Base-by-base conservation (phyloP, 2,329 filamentous ascomycete genomes). In the Hypoxylon sp. region DNA sequence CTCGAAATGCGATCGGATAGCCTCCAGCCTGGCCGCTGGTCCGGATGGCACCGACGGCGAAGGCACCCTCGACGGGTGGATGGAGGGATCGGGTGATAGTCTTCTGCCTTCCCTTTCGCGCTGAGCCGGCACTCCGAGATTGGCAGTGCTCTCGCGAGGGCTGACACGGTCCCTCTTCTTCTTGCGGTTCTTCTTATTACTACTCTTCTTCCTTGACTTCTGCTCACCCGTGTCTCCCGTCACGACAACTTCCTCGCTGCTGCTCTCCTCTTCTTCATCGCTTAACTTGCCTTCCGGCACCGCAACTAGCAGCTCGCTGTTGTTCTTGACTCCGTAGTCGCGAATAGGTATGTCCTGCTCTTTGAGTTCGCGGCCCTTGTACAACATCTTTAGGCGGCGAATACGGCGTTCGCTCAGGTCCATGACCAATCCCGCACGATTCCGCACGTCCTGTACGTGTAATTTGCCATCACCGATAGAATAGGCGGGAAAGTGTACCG, bases 391-490 rank as follows among this genome's bases (percentile, higher is more conserved):
- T 70, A 92, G 78, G 42, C 81, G 77, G 24, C 74, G 74, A 6
- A 77, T 72, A 69, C 79, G 70, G 68, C 78, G 77, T 41, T 86
- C 81, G 4, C 82, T 79, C 26, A 91, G 75, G 48, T 85, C 83
- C 75, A 91, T 82, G 71, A 90, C 81, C 64, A 88, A 79, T 50
- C 84, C 86, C 4, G 87, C 84, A n/a, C 88, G 86, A 50, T 88
- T 81, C 55, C 84, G 82, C 26, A 93, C 80, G 66, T 90, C 88
- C 50, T 80, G 76, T 27, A 92, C 84, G 27, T 79, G 81, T 53
- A 93, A 77, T 69, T 89, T 87, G 42, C 89, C 89, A 70, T 91
- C 87, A 55, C 86, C 87, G 69, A 94, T 92, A 57, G 86, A 84
- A 73, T 88, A 90, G 10, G 87, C 87, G 0, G 90, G 88, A 68